Base-by-base conservation (phyloP, 2,329 filamentous ascomycete genomes). In the Epichloe sibirici region DNA sequence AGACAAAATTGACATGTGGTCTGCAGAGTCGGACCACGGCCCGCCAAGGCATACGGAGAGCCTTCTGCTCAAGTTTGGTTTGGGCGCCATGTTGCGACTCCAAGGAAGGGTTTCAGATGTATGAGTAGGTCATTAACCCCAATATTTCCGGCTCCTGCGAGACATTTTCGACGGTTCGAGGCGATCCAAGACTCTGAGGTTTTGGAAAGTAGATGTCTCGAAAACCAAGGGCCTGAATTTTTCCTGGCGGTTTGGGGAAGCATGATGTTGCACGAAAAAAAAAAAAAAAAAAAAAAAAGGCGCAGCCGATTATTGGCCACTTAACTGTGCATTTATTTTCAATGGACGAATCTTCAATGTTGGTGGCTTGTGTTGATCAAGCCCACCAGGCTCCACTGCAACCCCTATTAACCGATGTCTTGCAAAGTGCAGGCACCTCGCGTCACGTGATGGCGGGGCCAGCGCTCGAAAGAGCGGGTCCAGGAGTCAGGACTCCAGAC, bases 1-100 rank as follows among this genome's bases (percentile, higher is more conserved):
- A 81, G 59, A 84, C 77, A 63, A 79, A 85, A 58, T 82, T 83
- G 55, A 80, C 64, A 4, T 72, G 69, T 9, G 73, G 74, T 8
- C 72, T 50, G 44, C 45, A 45, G 35, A 47, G 51, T 25, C 51
- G 28, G 17, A 45, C n/a, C 11, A 38, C 3, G 31, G 17, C 11
- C 34, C 35, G 49, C 49, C 43, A 51, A 39, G 49, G 21, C 42
- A 34, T 17, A n/a, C 5, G 8, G 7, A 5, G 31, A 37, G 45
- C 28, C 31, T 17, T 9, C 13, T 25, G 45, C 8, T n/a, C 15
- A 23, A 15, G 8, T 15, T n/a, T 12, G 13, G 37, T 21, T 31
- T 21, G 25, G 8, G n/a, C 21, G 15, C 15, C 48, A 50, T 50
- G 13, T 31, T 40, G 35, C 28, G 17, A 23, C 31, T 23, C 17